These are phyloP conservation scores for Lentinula aciculospora DNA, from an alignment of 768 basidiomycete genomes.

Conservation along the genomic window DNA sequence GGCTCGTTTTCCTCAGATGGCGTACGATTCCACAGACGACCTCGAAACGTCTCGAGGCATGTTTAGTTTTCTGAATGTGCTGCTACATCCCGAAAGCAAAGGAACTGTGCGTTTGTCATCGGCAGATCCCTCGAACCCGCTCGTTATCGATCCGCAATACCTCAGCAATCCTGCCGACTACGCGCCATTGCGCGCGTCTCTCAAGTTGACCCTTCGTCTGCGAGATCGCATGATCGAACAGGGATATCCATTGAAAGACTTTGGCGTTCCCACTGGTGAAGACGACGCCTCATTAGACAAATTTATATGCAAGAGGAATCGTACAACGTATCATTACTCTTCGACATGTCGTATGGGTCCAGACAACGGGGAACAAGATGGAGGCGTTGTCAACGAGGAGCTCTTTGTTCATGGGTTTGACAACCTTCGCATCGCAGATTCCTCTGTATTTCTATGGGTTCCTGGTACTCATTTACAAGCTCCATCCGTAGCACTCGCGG, in stretches of 20 bases:
- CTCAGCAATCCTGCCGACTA: neutral
- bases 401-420: slow-evolving; percentile 6
- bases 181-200: neutral
- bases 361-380: slow-evolving; percentile 1
- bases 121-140: neutral
- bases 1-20: neutral
- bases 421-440: slow-evolving; percentile 4
- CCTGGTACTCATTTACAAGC: slow-evolving; percentile 5
- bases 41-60: slow-evolving; percentile 2
- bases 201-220: slow-evolving; percentile 4
- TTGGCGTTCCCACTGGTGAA: neutral
- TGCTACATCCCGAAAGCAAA: slow-evolving; percentile 4
- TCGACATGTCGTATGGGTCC: slow-evolving; percentile 7
- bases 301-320: slow-evolving; percentile 5
- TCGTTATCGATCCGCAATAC: slow-evolving; percentile 4
- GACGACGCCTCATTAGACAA: slow-evolving; percentile 4
- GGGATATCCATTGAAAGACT: neutral
- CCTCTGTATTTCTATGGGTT: slow-evolving; percentile 3
- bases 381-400: slow-evolving; percentile 3
- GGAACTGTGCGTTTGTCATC: slow-evolving; percentile 4
- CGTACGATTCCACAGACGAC: slow-evolving; percentile 3
- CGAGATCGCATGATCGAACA: slow-evolving; percentile 3
- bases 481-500: neutral
- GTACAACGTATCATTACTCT: slow-evolving; percentile 4
- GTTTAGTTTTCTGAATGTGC: slow-evolving; percentile 6